Base-by-base conservation (phyloP, 1,284 basidiomycete genomes). In the Tilletiaria anomala region DNA sequence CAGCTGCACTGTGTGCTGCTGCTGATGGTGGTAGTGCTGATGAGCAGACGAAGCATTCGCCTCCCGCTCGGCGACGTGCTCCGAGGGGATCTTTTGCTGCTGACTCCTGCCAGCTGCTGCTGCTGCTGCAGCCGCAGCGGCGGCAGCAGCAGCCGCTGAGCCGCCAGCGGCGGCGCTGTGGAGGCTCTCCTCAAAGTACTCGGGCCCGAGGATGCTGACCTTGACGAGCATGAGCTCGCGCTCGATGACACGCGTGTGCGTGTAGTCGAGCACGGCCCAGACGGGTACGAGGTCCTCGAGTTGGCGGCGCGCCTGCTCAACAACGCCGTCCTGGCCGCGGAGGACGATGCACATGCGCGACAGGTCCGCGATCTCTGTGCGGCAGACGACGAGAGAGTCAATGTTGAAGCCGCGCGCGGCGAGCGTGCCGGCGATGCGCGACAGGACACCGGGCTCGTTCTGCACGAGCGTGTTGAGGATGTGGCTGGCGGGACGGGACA, bases 301-400 rank as follows among this genome's bases (percentile, higher is more conserved):
- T 48, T 65, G 61, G 10, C 61, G 45, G 5, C 61, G 45, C 11
- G 19, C 85, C 71, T 99, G 93, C 69, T 97, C 93, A 40, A 99
- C 83, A 32, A 97, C 89, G 47, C 85, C 87, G 61, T 97, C 91
- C 69, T 99, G 93, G 1, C 91, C 93, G 51, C 79, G 81, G 37
- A 99, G 75, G 51, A 94, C 87, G 68, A 99, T 87, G 65, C 86
- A 96, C 93, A 99, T 97, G 39, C 93, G 78, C 72, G 83, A 88
- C 33, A 97, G 75, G 71, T 99, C 93, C 44, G 84, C 79, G 55
- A 97, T 88, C 70, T 97, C 93, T 34, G 93, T 99, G 45, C 85
- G 79, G 71, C 93, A 99, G 17, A 99, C 93, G 54, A 99, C 93
- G 47, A 99, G 76, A 15, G 89, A 96, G 71, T 99, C 93, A 68